These are phyloP conservation scores for Nemophila menziesii DNA, from an alignment of 257 asterid genomes.

Conservation along the genomic window DNA sequence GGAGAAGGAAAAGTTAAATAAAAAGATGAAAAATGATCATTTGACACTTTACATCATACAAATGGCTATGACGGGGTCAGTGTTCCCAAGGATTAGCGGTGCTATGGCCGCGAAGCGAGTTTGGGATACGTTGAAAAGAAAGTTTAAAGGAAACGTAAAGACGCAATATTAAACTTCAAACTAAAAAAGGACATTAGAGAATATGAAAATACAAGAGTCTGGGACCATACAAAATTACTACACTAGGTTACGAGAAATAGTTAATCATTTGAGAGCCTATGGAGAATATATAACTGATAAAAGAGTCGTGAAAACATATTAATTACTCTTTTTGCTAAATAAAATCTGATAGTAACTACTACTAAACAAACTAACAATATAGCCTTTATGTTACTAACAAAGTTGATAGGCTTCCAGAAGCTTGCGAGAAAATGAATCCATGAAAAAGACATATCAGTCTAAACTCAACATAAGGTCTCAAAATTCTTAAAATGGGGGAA, in stretches of 20 bases:
- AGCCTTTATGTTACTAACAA: background rate
- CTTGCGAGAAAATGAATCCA: background rate
- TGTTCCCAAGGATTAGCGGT: background rate
- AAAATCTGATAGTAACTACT: background rate
- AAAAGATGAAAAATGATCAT: no score
- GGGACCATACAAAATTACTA: background rate
- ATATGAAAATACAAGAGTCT: background rate
- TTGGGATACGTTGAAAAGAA: background rate
- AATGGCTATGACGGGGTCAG: background rate
- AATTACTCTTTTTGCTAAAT: background rate
- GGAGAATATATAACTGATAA: background rate
- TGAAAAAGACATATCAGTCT: background rate
- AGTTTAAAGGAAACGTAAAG: background rate
- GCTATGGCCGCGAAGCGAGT: background rate
- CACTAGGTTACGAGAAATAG: background rate
- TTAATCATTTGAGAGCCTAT: background rate
- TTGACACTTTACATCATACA: background rate
- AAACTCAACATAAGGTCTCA: background rate
- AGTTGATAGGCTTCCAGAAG: slow-evolving; percentile 1
- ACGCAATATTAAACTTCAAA: background rate
- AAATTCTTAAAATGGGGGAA: background rate
- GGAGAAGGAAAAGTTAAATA: background rate
- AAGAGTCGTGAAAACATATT: slow-evolving; percentile 1
- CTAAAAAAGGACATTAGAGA: background rate
- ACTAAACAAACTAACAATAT: background rate